Conservation (phyloP, 768 basidiomycete genomes). For the Hericium rajendrae region DNA sequence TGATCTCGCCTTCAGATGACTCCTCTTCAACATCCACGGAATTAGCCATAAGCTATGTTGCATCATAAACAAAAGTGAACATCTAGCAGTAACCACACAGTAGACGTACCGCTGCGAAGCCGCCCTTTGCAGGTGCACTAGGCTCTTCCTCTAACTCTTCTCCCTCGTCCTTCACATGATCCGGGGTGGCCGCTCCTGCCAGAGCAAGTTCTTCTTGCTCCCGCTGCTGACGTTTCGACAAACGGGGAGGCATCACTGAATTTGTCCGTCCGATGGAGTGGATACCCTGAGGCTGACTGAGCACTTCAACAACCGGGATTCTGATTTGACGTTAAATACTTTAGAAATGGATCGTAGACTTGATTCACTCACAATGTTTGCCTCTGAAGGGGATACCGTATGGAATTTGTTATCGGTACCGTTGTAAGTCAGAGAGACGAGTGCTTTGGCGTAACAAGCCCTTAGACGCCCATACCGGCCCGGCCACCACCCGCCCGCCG, state of each 20-base stretch:
- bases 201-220: constrained; percentile 74
- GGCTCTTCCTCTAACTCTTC: constrained; percentile 9
- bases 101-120: constrained; percentile 13
- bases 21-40: neutral
- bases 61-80: neutral
- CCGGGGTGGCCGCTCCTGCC: constrained; percentile 29
- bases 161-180: constrained; percentile 12
- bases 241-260: constrained; percentile 52
- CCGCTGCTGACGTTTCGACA: constrained; percentile 81
- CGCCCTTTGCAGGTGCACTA: neutral
- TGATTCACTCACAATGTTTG: too few species aligned
- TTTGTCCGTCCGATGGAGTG: neutral
- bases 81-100: neutral
- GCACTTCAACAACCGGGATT: too few species aligned
- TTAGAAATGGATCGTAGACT: too few species aligned
- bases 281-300: too few species aligned
- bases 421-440: too few species aligned
- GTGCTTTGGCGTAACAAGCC: too few species aligned
- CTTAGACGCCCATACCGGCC: too few species aligned
- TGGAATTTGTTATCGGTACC: too few species aligned
- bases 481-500: too few species aligned
- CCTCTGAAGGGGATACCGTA: too few species aligned
- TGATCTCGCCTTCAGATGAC: neutral
- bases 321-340: too few species aligned
- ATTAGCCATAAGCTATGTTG: constrained; percentile 8